Conservation (phyloP, 441 rosid species). For the Raphanus hybrid region DNA sequence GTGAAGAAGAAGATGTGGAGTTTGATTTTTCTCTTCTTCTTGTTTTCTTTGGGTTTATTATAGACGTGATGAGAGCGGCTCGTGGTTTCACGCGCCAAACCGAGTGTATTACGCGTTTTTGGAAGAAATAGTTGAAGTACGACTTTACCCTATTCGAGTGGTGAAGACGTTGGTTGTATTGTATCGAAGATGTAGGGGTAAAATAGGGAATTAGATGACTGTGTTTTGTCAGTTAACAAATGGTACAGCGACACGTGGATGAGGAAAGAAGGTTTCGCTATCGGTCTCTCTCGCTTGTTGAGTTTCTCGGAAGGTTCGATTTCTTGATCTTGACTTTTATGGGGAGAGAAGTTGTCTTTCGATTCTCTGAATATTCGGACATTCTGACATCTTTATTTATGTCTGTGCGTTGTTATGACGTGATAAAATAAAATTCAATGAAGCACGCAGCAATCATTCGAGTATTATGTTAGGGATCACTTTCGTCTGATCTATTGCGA, state of each 20-base stretch:
- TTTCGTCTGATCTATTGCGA: background rate
- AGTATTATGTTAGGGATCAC: background rate
- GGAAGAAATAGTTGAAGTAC: background rate
- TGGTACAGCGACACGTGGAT: constrained; percentile 4
- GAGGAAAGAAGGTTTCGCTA: constrained; percentile 29
- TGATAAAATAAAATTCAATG: background rate
- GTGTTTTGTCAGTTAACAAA: constrained; percentile 27
- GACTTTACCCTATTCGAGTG: constrained; percentile 10
- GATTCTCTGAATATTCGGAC: background rate
- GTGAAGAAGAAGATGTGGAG: constrained; percentile 35
- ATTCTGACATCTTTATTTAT: background rate
- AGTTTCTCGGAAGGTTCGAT: constrained; percentile 19
- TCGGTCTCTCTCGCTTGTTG: background rate
- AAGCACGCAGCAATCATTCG: background rate
- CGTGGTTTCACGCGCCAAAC: constrained; percentile 29
- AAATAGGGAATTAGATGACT: background rate
- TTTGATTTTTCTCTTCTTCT: constrained; percentile 5
- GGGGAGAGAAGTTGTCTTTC: background rate
- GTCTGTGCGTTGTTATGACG: background rate
- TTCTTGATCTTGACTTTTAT: background rate
- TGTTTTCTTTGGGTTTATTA: background rate
- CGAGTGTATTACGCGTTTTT: constrained; percentile 27
- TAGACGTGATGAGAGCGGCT: constrained; percentile 1
- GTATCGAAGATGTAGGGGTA: constrained; percentile 17
- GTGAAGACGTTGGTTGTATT: background rate